These are phyloP conservation scores for Corymbia maculata DNA, from an alignment of 345 rosid species.

Conservation along the genomic window DNA sequence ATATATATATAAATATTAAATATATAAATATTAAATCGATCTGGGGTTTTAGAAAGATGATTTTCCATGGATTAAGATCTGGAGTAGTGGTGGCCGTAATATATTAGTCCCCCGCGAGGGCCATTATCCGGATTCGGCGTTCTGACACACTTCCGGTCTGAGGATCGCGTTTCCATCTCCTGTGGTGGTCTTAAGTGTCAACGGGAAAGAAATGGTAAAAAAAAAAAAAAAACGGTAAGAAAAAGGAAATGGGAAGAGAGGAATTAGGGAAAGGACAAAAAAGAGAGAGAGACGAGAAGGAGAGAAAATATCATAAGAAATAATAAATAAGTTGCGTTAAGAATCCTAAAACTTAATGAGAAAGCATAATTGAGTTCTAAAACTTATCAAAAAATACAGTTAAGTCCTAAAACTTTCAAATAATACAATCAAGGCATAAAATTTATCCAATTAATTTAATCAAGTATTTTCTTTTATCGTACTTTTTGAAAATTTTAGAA, in stretches of 20 bases:
- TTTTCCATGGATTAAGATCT: neutral
- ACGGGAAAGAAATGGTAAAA: neutral
- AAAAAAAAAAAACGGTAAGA: neutral
- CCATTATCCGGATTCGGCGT: neutral
- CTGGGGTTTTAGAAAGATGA: neutral
- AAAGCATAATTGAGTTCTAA: neutral
- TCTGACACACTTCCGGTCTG: neutral
- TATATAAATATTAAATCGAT: neutral
- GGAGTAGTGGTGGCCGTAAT: neutral
- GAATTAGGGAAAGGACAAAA: neutral
- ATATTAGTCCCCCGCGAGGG: neutral
- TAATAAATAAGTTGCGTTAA: no score
- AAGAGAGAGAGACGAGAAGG: no score
- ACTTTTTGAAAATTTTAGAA: no score
- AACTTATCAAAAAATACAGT: neutral
- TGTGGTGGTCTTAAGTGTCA: no score
- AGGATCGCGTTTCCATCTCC: neutral
- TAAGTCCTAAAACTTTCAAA: neutral
- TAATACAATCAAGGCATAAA: no score
- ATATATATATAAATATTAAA: no score
- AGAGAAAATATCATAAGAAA: no score
- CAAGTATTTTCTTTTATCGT: no score
- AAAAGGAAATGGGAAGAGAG: neutral
- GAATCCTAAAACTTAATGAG: no score
- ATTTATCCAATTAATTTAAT: neutral